Base-by-base conservation (phyloP, 495 filamentous ascomycete species). In the Penicillium herquei region DNA sequence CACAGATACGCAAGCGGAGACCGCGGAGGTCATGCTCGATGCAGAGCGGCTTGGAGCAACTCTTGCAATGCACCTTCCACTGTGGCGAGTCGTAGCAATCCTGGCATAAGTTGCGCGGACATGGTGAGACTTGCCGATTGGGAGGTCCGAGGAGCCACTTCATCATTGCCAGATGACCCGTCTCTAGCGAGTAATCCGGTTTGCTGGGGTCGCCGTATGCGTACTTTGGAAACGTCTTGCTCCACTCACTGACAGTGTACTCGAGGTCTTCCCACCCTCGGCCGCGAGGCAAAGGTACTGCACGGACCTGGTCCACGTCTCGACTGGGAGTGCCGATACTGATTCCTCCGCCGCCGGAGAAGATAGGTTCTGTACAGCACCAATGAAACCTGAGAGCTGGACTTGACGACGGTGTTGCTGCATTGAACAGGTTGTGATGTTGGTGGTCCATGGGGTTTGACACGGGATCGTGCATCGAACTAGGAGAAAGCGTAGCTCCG, bases 21-120 rank as follows among this genome's bases (percentile, higher is more conserved):
- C 75, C 82, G 31, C 81, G 75, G n/a, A 86, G 75, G 62, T 86
- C 83, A 59, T 86, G 83, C 55, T 84, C 82, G 54, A 82, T 83
- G 65, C 83, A 86, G 30, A 86, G 63, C 11, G 80, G 75, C 56
- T 78, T 79, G 18, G 79, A 79, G 64, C 83, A 86, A 43, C 69
- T 75, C 62, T 78, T 78, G 63, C 83, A 86, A 14, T 77, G 70
- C 7, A 84, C 76, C 63, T 83, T 84, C 83, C 83, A 86, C 34
- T 78, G 76, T 35, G 78, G 76, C 11, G 76, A 79, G 33, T 79
- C 73, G 55, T 82, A 82, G 65, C 83, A 86, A 39, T 83, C 80
- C 48, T 81, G 74, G 56, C 83, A 86, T 6, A 86, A 63, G 40
- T 80, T 82, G n/a, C 83, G 79, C 6, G 83, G 82, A 52, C 79